Conservation (phyloP, 2,329 filamentous ascomycete species). For the Cladosporium sp. region DNA sequence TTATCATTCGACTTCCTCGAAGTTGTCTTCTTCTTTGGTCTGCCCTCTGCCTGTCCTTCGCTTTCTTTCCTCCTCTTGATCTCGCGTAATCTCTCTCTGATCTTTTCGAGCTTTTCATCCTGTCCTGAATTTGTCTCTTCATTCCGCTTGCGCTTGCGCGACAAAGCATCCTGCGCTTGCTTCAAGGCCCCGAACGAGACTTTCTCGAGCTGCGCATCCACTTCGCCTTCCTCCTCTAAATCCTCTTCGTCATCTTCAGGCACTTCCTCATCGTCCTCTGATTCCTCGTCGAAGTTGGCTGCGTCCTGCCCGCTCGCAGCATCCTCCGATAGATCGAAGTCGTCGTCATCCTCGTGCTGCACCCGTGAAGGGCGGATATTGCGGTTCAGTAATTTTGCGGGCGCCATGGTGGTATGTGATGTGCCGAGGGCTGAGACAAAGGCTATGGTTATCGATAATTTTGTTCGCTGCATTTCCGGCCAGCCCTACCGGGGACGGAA, state of each 20-base stretch:
- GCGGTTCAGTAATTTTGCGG: conserved; percentile 15
- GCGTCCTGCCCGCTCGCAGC: conserved; percentile 15
- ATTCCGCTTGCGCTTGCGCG: conserved; percentile 41
- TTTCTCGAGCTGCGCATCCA: conserved; percentile 45
- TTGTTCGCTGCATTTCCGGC: neutral
- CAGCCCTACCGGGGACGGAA: conserved; percentile 5
- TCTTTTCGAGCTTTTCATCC: conserved; percentile 43
- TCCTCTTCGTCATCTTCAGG: conserved; percentile 32
- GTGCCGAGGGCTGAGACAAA: neutral
- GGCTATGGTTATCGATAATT: neutral
- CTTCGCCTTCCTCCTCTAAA: conserved; percentile 37
- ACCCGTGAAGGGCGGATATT: conserved; percentile 10
- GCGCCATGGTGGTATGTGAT: conserved; percentile 15
- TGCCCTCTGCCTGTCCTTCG: conserved; percentile 13
- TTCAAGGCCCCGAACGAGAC: conserved; percentile 89
- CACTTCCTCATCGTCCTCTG: conserved; percentile 28
- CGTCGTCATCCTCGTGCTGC: conserved; percentile 14
- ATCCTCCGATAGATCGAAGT: conserved; percentile 2
- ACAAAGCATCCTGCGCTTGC: conserved; percentile 71
- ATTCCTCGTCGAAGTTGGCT: conserved; percentile 16
- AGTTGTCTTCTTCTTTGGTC: conserved; percentile 18
- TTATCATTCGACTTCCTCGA: conserved; percentile 14
- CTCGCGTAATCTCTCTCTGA: conserved; percentile 42
- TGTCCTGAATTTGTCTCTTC: conserved; percentile 35
- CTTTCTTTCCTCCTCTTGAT: conserved; percentile 38